Evolutionary conservation across 2,329 filamentous ascomycete species (phyloP).

Genomic region (Coniochaeta prunicola): DNA sequence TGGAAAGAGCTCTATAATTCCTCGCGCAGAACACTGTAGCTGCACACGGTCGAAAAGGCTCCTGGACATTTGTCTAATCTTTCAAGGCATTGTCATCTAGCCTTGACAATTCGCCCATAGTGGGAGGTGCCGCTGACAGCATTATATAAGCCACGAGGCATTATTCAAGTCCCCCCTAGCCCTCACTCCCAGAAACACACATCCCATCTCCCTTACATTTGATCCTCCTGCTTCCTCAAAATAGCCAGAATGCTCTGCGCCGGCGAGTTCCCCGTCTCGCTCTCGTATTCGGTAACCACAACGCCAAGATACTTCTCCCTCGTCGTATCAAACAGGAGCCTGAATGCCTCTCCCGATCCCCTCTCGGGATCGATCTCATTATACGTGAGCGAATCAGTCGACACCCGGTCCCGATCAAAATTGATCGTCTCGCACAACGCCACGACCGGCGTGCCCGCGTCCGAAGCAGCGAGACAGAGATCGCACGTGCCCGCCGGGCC

Average conservation of each 20-base stretch:
- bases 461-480: slow-evolving; percentile 74
- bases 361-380: slow-evolving; percentile 82
- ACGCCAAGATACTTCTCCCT: slow-evolving; percentile 79
- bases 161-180: background rate
- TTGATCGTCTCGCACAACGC: slow-evolving; percentile 94
- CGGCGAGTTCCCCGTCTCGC: slow-evolving; percentile 80
- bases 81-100: no score
- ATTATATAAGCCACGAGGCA: background rate
- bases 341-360: slow-evolving; percentile 47
- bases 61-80: no score
- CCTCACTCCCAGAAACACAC: background rate
- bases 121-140: background rate
- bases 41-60: no score
- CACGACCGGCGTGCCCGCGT: slow-evolving; percentile 71
- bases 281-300: slow-evolving; percentile 89
- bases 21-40: no score
- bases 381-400: slow-evolving; percentile 84
- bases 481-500: slow-evolving; percentile 81
- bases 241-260: slow-evolving; percentile 73
- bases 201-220: slow-evolving; percentile 28
- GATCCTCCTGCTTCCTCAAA: slow-evolving; percentile 49
- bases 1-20: no score
- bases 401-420: slow-evolving; percentile 78
- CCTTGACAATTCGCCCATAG: no score
- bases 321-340: slow-evolving; percentile 86